Conservation (phyloP, 352 stramenopile genomes). For the Pythium biforme region DNA sequence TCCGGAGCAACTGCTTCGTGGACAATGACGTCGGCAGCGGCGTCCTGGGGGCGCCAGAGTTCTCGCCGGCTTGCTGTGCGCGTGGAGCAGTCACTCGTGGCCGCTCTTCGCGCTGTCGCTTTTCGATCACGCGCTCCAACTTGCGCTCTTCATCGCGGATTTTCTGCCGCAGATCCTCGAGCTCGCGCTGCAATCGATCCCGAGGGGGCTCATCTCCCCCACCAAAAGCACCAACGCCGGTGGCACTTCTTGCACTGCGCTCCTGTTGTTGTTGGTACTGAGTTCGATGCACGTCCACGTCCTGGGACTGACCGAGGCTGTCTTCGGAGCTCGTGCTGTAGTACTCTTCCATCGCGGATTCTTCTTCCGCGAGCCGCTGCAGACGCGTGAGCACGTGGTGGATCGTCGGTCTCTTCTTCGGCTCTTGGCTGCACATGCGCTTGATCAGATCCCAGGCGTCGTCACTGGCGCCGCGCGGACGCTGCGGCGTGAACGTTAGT, state of each 20-base stretch:
- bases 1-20: constrained; percentile 21
- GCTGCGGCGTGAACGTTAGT: constrained; percentile 4
- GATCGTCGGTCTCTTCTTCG: constrained; percentile 19
- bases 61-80: neutral
- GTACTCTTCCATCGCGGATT: constrained; percentile 7
- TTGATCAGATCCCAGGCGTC: constrained; percentile 28
- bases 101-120: constrained; percentile 3
- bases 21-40: constrained; percentile 4
- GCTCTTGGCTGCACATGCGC: constrained; percentile 18
- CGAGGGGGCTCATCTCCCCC: neutral
- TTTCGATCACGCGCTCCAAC: constrained; percentile 16
- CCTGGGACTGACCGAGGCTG: neutral
- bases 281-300: constrained; percentile 14
- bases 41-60: neutral
- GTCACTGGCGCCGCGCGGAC: constrained; percentile 10
- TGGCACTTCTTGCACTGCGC: neutral
- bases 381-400: constrained; percentile 18
- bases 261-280: constrained; percentile 12
- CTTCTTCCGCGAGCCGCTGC: constrained; percentile 17
- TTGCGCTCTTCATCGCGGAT: constrained; percentile 24
- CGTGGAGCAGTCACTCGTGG: neutral
- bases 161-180: constrained; percentile 24
- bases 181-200: constrained; percentile 15
- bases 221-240: neutral
- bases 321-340: constrained; percentile 7